Evolutionary conservation across 2,329 filamentous ascomycete species (phyloP).

Genomic region (Aspergillus proliferans): DNA sequence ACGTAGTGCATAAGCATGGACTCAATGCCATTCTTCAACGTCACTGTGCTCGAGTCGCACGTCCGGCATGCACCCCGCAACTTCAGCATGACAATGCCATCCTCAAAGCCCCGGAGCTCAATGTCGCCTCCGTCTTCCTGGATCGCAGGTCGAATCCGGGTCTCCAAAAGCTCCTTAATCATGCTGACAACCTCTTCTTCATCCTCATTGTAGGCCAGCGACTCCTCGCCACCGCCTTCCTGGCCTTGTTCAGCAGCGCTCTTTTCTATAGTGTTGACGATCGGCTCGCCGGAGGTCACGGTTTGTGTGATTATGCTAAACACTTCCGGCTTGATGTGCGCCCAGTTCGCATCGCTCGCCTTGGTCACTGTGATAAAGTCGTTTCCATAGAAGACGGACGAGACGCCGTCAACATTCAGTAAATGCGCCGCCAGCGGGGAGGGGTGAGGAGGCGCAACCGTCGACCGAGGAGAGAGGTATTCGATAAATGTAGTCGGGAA

Average conservation of each 20-base stretch:
- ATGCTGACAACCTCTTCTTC: constrained; percentile 93
- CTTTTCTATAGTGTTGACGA: constrained; percentile 67
- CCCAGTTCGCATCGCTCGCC: constrained; percentile 80
- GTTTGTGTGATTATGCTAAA: constrained; percentile 93
- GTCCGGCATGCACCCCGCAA: constrained; percentile 88
- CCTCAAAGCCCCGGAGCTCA: constrained; percentile 83
- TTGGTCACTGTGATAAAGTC: constrained; percentile 99
- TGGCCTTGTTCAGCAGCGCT: constrained; percentile 48
- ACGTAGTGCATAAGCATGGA: constrained; percentile 97
- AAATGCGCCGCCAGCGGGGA: constrained; percentile 86
- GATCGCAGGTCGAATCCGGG: constrained; percentile 86
- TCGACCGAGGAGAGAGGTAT: constrained; percentile 82
- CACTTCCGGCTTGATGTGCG: constrained; percentile 88
- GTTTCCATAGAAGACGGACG: constrained; percentile 83
- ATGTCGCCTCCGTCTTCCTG: constrained; percentile 98
- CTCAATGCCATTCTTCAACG: constrained; percentile 95
- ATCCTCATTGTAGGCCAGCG: constrained; percentile 75
- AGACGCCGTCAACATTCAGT: constrained; percentile 91
- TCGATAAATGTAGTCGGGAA: constrained; percentile 77
- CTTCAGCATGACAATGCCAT: constrained; percentile 80
- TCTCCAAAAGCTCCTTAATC: constrained; percentile 98
- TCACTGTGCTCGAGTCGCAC: constrained; percentile 94
- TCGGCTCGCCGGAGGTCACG: constrained; percentile 72
- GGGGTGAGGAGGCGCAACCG: constrained; percentile 79
- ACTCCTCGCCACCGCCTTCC: constrained; percentile 54